These are phyloP conservation scores for Mimosa pudica DNA, from an alignment of 306 rosid genomes.

Conservation along the genomic window DNA sequence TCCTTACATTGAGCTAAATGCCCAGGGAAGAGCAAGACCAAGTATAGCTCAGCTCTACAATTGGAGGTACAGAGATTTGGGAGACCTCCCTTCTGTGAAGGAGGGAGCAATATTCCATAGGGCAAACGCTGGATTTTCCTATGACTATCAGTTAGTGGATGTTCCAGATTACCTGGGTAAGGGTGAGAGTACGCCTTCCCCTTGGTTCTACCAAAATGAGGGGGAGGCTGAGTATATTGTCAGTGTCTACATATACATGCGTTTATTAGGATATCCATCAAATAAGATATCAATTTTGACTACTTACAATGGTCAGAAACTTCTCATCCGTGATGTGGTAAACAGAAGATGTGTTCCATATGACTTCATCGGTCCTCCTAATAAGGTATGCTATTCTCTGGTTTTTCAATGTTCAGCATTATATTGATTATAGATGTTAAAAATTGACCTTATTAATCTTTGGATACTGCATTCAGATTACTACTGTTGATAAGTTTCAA, in stretches of 20 bases:
- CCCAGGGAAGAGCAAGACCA: slow-evolving; percentile 99
- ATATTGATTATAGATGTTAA: slow-evolving; percentile 6
- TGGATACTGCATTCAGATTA: slow-evolving; percentile 54
- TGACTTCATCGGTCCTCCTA: slow-evolving; percentile 91
- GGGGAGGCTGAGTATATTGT: slow-evolving; percentile 98
- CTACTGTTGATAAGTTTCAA: slow-evolving; percentile 97
- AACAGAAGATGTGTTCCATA: slow-evolving; percentile 89
- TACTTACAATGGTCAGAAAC: slow-evolving; percentile 98
- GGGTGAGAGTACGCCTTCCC: slow-evolving; percentile 96
- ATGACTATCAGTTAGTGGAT: slow-evolving; percentile 93
- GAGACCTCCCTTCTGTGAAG: slow-evolving; percentile 86
- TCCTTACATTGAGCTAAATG: slow-evolving; percentile 97
- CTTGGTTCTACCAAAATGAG: slow-evolving; percentile 97
- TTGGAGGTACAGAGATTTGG: slow-evolving; percentile 96
- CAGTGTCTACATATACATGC: slow-evolving; percentile 94
- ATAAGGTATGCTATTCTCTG: slow-evolving; percentile 61
- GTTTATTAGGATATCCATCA: slow-evolving; percentile 92
- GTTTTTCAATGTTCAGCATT: no score
- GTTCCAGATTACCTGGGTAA: slow-evolving; percentile 89
- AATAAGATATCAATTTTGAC: slow-evolving; percentile 96
- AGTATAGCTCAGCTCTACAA: slow-evolving; percentile 91
- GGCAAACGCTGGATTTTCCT: slow-evolving; percentile 97
- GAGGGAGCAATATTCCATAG: slow-evolving; percentile 57
- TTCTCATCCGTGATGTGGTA: slow-evolving; percentile 91
- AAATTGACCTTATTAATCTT: slow-evolving; percentile 11